phyloP scores from a whole-genome alignment of 306 rosid species.

The Dicorynia guianensis region DNA sequence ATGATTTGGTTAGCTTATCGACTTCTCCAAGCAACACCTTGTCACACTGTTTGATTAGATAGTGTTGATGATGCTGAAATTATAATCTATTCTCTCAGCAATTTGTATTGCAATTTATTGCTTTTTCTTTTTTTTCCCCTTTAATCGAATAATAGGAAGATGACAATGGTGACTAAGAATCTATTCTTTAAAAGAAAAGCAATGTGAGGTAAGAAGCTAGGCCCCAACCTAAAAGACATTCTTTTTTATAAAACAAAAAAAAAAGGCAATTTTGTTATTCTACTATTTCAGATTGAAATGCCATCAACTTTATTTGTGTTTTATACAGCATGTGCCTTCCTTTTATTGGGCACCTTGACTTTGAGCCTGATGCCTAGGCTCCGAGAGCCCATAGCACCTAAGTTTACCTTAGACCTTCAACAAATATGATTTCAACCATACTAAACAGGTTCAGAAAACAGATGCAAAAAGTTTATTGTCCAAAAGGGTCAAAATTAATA shows the following conservation, averaged over 20 bases:
- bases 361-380: too few relatives aligned
- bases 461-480: not conserved
- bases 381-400: too few relatives aligned
- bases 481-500: not conserved
- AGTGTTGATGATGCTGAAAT: not conserved
- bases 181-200: constrained; percentile 4
- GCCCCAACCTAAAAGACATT: not conserved
- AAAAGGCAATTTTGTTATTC: constrained; percentile 1
- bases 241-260: too few relatives aligned
- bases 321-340: not conserved
- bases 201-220: constrained; percentile 15
- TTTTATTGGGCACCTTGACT: not conserved
- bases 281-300: not conserved
- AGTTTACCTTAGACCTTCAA: not conserved
- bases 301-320: not conserved
- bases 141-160: constrained; percentile 6
- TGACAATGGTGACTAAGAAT: constrained; percentile 21
- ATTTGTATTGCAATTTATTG: not conserved
- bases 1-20: constrained; percentile 20
- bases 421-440: not conserved
- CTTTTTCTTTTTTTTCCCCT: not conserved
- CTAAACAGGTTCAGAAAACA: not conserved
- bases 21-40: constrained; percentile 8
- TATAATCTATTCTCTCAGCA: constrained; percentile 18
- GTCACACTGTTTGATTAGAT: not conserved